Conservation (phyloP, 768 basidiomycete genomes). For the Lactarius psammicola region DNA sequence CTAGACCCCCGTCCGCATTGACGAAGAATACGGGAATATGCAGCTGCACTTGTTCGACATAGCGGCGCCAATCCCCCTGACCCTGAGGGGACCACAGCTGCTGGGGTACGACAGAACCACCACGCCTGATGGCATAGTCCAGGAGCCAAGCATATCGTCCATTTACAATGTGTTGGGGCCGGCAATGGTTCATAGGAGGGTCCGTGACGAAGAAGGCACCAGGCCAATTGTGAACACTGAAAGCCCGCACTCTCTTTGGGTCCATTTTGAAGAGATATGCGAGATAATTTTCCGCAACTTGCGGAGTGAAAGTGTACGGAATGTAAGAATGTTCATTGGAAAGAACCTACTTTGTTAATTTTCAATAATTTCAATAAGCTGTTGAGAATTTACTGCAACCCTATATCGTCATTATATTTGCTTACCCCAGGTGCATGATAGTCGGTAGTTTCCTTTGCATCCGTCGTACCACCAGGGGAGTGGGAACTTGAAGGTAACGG, state of each 20-base stretch:
- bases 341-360: too few relatives aligned
- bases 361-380: too few relatives aligned
- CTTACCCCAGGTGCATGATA: too few relatives aligned
- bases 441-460: too few relatives aligned
- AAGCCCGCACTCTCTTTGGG: background rate
- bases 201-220: constrained; percentile 6
- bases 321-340: background rate
- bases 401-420: too few relatives aligned
- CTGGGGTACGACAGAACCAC: constrained; percentile 25
- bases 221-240: background rate
- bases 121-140: constrained; percentile 9
- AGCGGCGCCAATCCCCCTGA: constrained; percentile 22
- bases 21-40: constrained; percentile 22
- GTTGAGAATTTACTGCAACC: too few relatives aligned
- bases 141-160: constrained; percentile 12
- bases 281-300: constrained; percentile 4
- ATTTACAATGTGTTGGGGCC: background rate
- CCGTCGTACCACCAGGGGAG: too few relatives aligned
- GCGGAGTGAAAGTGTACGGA: constrained; percentile 16
- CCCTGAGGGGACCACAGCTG: constrained; percentile 19
- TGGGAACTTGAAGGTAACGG: too few relatives aligned
- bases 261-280: constrained; percentile 13
- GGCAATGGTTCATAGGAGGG: background rate
- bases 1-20: constrained; percentile 7
- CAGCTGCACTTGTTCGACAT: constrained; percentile 15